Base-by-base conservation (phyloP, 2,329 filamentous ascomycete genomes). In the Penicillium sp. region DNA sequence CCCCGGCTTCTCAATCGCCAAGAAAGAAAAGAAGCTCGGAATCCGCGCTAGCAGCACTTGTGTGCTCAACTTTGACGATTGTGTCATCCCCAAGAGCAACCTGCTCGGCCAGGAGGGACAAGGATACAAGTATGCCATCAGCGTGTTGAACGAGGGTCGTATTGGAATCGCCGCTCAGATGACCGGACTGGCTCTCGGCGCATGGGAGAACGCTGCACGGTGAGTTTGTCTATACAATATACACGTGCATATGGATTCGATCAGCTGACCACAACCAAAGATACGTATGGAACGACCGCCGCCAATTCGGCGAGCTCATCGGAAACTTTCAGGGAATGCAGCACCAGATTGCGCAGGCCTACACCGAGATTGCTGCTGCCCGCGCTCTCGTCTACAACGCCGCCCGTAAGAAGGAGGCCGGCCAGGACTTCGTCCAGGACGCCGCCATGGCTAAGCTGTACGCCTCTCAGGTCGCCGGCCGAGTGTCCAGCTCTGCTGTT, bases 1-100 rank as follows among this genome's bases (percentile, higher is more conserved):
- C 47, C 87, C 88, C 53, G 94, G 94, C 33, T 97, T 99, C 81
- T 87, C 85, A 58, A 95, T 99, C 69, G 91, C 94, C 38, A 99
- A 99, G 85, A 99, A 99, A 82, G 94, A 99, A 82, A 97, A 97
- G 88, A 99, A 99, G 82, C 87, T 99, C 46, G 94, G 94, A 56
- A 99, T 99, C 79, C 88, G 85, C 70, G 94, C 94, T 51, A 95
- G 90, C 78, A 95, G 90, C 78, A 99, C 94, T 31, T 99, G 94
- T 76, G 93, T 97, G 61, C 82, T 99, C 74, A 97, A 90, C 82
- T 96, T 99, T 67, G 94, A 99, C 76, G 94, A 99, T 69, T 91
- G 97, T 50, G 85, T 93, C 69, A 84, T 99, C 37, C 91, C 94
- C 59, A 88, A 87, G 75, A 89, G 88, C 69, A 95, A 96, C 75